A percentile compares a stretch with the other conserved stretches of the same genome.
Evolutionary conservation across 805 yeast species (phyloP).

Genomic region (Isabelozyma rhagii): DNA sequence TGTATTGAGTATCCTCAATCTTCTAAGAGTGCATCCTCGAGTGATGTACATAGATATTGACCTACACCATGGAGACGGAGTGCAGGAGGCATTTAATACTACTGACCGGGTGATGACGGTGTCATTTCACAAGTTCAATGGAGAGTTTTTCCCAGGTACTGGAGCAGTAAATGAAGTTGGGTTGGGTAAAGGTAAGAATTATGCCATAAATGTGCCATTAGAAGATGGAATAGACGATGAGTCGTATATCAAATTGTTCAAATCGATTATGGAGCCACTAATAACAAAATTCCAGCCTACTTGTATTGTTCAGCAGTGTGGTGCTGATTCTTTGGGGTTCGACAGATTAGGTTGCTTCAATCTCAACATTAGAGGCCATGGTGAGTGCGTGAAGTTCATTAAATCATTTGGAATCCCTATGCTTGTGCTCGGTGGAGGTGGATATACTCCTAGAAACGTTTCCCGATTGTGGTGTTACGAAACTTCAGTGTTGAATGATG

Average conservation of each 20-base stretch:
- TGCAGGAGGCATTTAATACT: conserved; percentile 92
- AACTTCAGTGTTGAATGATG: conserved; percentile 75
- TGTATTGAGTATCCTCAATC: conserved; percentile 80
- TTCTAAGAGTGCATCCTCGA: conserved; percentile 85
- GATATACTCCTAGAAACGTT: conserved; percentile 94
- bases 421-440: conserved; percentile 95
- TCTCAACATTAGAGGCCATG: conserved; percentile 87
- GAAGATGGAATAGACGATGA: conserved; percentile 96
- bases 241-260: conserved; percentile 69
- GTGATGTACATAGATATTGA: conserved; percentile 93
- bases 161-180: conserved; percentile 91
- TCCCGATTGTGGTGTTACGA: conserved; percentile 95
- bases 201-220: conserved; percentile 86
- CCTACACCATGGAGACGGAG: conserved; percentile 97
- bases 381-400: conserved; percentile 88
- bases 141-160: conserved; percentile 96
- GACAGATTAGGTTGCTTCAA: conserved; percentile 95
- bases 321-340: conserved; percentile 93
- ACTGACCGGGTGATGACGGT: conserved; percentile 97
- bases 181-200: conserved; percentile 82
- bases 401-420: conserved; percentile 88
- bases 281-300: conserved; percentile 91
- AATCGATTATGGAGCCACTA: conserved; percentile 85
- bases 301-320: conserved; percentile 93
- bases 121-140: conserved; percentile 89